These are phyloP conservation scores for Cryptosporidium muris DNA, from an alignment of 169 alveolate genomes.

Conservation along the genomic window DNA sequence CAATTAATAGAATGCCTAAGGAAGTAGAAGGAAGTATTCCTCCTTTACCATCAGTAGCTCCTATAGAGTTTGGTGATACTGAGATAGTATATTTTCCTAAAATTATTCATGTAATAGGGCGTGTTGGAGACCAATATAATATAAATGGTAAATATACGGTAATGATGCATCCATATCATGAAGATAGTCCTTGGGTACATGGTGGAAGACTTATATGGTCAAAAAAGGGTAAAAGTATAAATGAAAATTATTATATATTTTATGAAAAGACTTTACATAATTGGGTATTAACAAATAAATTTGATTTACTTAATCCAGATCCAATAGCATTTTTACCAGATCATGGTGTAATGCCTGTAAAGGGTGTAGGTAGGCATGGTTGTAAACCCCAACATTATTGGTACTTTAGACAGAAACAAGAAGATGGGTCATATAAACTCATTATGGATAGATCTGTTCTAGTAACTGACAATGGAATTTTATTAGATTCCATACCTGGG, in stretches of 20 bases:
- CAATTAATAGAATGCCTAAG: constrained; percentile 22
- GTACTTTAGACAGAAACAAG: constrained; percentile 38
- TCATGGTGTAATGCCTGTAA: constrained; percentile 71
- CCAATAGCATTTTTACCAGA: constrained; percentile 70
- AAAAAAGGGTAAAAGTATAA: constrained; percentile 27
- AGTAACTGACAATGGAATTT: constrained; percentile 59
- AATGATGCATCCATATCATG: constrained; percentile 72
- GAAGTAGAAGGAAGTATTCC: constrained; percentile 57
- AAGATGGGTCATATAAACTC: constrained; percentile 32
- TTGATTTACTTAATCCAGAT: constrained; percentile 30
- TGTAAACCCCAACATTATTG: constrained; percentile 69
- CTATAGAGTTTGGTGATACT: constrained; percentile 14
- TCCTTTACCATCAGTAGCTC: constrained; percentile 37
- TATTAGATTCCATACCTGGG: constrained; percentile 26
- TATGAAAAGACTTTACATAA: constrained; percentile 61
- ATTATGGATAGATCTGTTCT: constrained; percentile 68
- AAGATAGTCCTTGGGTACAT: constrained; percentile 70
- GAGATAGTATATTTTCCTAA: constrained; percentile 48
- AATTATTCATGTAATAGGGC: constrained; percentile 49
- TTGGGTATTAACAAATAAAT: constrained; percentile 65
- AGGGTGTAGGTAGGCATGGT: constrained; percentile 67
- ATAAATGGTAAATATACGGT: constrained; percentile 58
- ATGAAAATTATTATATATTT: constrained; percentile 27
- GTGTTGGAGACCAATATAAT: constrained; percentile 36
- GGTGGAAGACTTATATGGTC: constrained; percentile 67